Base-by-base conservation (phyloP, 1,139 yeast genomes). In the Hansenula lynferdii region DNA sequence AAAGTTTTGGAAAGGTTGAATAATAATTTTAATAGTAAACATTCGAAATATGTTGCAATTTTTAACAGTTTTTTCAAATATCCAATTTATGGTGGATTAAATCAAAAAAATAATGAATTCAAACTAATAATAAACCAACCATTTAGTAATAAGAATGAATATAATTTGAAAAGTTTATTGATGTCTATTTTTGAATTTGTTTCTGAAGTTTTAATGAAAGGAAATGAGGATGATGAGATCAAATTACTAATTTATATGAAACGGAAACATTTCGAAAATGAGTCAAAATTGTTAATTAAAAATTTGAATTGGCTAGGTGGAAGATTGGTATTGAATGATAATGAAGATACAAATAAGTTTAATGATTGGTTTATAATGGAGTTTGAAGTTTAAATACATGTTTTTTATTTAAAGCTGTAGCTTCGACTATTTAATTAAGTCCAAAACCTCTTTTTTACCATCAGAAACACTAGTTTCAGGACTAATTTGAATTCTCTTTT, bases 391-490 rank as follows among this genome's bases (percentile, higher is more conserved):
- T 53, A 35, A n/a, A n/a, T n/a, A n/a, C n/a, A n/a, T n/a, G n/a
- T n/a, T n/a, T n/a, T n/a, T n/a, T n/a, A n/a, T n/a, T n/a, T n/a
- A n/a, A n/a, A n/a, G n/a, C n/a, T 16, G 19, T 22, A 19, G 25
- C 24, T 22, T 20, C 14, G 8, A 30, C 19, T 29, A 39, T 27
- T 53, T 47, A 5, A 54, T 45, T 10, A 61, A 34, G 37, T 57
- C 58, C 15, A 60, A 26, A 37, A 81, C 72, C 43, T 77, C 80
- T 29, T 65, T 65, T 50, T 77, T 72, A 15, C 92, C 90, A 31
- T 75, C 72, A 34, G 62, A 66, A 50, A 82, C 70, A 62, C 95
- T 85, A 15, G 67, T 77, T 53, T 83, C 95, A 4, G 97, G 97
- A 38, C 87, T 77, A 42, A 92, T 72, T 44, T 76, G 80, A 41